A percentile compares a stretch with the other conserved stretches of the same genome.
These are phyloP conservation scores for Zymoseptoria tritici DNA, from an alignment of 2,329 filamentous ascomycete genomes.

Conservation along the genomic window DNA sequence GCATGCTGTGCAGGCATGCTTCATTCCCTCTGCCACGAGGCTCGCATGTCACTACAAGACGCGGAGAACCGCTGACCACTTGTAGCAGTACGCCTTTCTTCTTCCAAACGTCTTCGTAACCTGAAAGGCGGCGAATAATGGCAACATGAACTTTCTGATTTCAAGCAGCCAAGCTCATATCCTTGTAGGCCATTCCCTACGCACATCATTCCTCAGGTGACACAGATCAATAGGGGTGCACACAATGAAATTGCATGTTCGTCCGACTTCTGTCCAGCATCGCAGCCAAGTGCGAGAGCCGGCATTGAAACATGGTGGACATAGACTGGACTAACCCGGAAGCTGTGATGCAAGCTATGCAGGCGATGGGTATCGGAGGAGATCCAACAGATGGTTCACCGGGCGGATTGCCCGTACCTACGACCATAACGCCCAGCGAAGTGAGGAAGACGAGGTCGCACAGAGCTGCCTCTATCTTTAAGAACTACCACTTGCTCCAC, in stretches of 20 bases:
- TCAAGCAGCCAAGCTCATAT: background rate
- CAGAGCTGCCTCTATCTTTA: constrained; percentile 1
- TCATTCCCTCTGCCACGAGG: too few species aligned
- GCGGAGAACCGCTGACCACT: too few species aligned
- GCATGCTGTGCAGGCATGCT: too few species aligned
- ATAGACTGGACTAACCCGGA: background rate
- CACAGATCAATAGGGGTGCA: background rate
- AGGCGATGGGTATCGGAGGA: background rate
- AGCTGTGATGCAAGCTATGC: background rate
- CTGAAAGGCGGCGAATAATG: too few species aligned
- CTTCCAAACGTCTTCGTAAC: too few species aligned
- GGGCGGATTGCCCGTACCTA: background rate
- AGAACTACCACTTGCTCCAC: constrained; percentile 2
- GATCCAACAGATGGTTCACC: background rate
- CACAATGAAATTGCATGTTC: background rate
- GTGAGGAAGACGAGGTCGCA: background rate
- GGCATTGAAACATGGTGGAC: background rate
- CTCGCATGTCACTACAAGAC: too few species aligned
- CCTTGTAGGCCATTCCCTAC: background rate
- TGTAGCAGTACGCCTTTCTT: too few species aligned
- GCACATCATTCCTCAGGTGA: background rate
- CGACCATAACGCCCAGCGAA: background rate
- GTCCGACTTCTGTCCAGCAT: background rate
- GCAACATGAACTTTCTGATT: background rate
- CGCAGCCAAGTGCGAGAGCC: background rate